Conservation (phyloP, 2,329 filamentous ascomycete species). For the Botrytis elliptica region DNA sequence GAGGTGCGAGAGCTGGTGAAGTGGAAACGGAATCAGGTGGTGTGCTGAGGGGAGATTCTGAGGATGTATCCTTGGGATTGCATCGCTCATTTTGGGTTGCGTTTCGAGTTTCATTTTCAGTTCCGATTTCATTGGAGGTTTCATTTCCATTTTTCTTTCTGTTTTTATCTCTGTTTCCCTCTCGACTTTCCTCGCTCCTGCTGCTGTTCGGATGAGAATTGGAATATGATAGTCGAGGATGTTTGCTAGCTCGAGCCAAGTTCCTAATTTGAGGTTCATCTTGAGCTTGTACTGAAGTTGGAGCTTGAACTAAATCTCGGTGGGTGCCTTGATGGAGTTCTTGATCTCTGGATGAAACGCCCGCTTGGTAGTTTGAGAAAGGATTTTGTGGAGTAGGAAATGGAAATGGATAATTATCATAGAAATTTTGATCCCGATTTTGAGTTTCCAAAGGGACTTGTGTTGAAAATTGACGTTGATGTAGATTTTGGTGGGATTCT, state of each 20-base stretch:
- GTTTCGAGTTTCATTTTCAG: background rate
- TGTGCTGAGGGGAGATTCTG: background rate
- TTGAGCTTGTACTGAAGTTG: background rate
- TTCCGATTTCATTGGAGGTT: too few species aligned
- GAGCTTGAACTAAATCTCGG: background rate
- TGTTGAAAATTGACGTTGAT: too few species aligned
- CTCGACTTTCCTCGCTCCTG: fast-evolving
- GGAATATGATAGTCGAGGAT: background rate
- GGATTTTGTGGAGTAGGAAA: background rate
- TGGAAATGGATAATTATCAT: background rate
- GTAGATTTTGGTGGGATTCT: too few species aligned
- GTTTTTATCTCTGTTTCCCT: too few species aligned
- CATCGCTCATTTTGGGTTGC: background rate
- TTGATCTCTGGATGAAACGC: background rate
- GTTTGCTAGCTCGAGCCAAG: background rate
- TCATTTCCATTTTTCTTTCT: too few species aligned
- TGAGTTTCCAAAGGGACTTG: background rate
- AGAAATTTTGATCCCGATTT: background rate
- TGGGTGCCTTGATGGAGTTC: too few species aligned
- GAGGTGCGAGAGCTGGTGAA: background rate
- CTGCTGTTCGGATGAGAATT: background rate
- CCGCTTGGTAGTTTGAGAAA: too few species aligned
- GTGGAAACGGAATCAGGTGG: background rate
- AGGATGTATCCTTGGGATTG: background rate
- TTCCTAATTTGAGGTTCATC: background rate